Evolutionary conservation across 78 protist genomes (phyloP).

Genomic region (Cyanophora paradoxa): DNA sequence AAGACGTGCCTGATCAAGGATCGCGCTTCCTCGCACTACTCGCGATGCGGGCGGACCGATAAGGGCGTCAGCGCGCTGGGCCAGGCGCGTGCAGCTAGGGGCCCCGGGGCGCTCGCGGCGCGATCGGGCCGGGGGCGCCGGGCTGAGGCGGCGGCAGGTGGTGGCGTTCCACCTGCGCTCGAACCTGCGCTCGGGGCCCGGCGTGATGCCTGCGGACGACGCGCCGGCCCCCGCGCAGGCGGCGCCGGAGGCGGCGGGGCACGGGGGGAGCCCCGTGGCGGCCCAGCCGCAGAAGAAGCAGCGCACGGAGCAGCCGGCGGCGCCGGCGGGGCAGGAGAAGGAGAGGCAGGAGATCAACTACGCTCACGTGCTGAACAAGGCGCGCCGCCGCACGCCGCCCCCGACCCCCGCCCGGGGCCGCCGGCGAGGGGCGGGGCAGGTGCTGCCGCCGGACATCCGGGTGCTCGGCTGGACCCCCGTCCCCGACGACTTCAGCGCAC

Average conservation of each 20-base stretch:
- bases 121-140: too few species aligned
- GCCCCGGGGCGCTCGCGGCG: background rate
- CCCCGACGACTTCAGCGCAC: conserved; percentile 37
- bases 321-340: background rate
- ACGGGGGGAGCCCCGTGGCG: background rate
- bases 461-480: conserved; percentile 62
- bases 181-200: conserved; percentile 2
- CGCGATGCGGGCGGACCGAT: conserved; percentile 65
- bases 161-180: conserved; percentile 32
- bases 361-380: conserved; percentile 41
- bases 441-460: conserved; percentile 61
- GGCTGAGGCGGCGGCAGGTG: background rate
- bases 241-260: background rate
- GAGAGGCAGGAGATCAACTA: conserved; percentile 44
- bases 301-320: background rate
- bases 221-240: background rate
- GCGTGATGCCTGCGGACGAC: conserved; percentile 2
- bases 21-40: conserved; percentile 7
- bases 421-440: too few species aligned
- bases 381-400: too few species aligned
- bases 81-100: conserved; percentile 14
- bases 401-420: too few species aligned
- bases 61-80: conserved; percentile 57
- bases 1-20: conserved; percentile 21
- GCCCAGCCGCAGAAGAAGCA: background rate